Conservation (phyloP, 495 filamentous ascomycete species). For the Aspergillus baeticus region DNA sequence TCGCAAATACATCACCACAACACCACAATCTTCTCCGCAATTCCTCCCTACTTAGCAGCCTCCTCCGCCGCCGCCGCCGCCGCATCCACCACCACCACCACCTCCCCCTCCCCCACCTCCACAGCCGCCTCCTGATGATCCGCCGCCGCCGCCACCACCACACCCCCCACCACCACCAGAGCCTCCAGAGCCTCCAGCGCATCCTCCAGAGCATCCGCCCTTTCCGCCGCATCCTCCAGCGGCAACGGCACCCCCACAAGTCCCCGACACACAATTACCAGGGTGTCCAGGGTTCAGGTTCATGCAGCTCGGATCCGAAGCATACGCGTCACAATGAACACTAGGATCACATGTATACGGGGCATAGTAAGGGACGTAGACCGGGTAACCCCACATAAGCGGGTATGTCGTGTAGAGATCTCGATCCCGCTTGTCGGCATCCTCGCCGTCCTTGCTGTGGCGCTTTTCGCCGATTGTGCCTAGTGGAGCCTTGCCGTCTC, state of each 20-base stretch:
- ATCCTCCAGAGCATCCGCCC: constrained; percentile 28
- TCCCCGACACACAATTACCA: constrained; percentile 48
- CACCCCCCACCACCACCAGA: constrained; percentile 40
- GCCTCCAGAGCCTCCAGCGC: constrained; percentile 33
- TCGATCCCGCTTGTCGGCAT: too few relatives aligned
- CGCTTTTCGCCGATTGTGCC: neutral
- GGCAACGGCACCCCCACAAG: constrained; percentile 54
- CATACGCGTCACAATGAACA: constrained; percentile 40
- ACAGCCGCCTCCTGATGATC: constrained; percentile 17
- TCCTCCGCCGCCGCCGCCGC: constrained; percentile 22
- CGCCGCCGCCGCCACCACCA: constrained; percentile 33
- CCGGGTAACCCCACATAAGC: constrained; percentile 46
- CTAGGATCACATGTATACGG: constrained; percentile 52
- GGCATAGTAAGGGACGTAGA: constrained; percentile 50
- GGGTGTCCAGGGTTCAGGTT: constrained; percentile 33
- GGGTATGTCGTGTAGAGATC: constrained; percentile 20
- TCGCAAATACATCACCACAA: neutral
- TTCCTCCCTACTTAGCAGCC: constrained; percentile 14
- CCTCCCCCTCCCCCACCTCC: constrained; percentile 34
- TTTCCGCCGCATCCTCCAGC: constrained; percentile 50
- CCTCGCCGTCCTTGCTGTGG: neutral
- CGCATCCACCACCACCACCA: constrained; percentile 22
- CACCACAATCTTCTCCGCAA: constrained; percentile 21
- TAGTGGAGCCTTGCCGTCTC: constrained; percentile 32
- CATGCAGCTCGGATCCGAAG: constrained; percentile 46